Percentiles rank a stretch among this genome's conserved stretches.
Conservation (phyloP, 805 yeast species). For the Wickerhamomyces hampshirensis region DNA sequence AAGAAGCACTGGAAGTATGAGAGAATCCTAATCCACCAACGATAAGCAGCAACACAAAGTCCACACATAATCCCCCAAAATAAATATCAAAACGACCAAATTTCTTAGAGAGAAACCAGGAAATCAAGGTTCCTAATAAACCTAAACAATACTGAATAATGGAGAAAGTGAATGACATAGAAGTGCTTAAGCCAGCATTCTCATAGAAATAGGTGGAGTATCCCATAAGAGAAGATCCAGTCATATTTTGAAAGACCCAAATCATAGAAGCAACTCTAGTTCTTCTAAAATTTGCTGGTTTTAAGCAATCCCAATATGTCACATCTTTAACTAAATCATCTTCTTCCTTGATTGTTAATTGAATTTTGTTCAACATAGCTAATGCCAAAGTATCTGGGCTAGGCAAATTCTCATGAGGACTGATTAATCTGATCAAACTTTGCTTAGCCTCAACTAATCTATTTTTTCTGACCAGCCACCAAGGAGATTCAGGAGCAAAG, state of each 20-base stretch:
- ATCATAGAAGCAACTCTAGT: slow-evolving; percentile 33
- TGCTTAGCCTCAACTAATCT: slow-evolving; percentile 29
- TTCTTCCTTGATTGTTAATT: slow-evolving; percentile 28
- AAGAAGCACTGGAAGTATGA: slow-evolving; percentile 10
- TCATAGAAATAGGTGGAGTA: slow-evolving; percentile 45
- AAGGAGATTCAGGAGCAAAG: slow-evolving; percentile 44
- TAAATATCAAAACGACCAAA: slow-evolving; percentile 28
- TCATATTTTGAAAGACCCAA: slow-evolving; percentile 42
- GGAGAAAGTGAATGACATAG: slow-evolving; percentile 37
- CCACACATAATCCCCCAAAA: slow-evolving; percentile 21
- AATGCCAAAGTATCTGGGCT: slow-evolving; percentile 22
- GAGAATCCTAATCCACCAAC: slow-evolving; percentile 26
- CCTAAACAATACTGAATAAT: slow-evolving; percentile 32
- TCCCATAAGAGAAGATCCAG: slow-evolving; percentile 42
- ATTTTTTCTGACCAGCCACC: slow-evolving; percentile 38
- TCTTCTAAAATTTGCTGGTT: slow-evolving; percentile 39
- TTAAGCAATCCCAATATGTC: slow-evolving; percentile 40
- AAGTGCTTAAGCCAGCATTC: slow-evolving; percentile 42
- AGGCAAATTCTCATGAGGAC: slow-evolving; percentile 11
- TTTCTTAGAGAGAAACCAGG: slow-evolving; percentile 29
- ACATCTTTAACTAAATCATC: slow-evolving; percentile 21
- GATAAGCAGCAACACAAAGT: slow-evolving; percentile 15
- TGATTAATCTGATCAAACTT: slow-evolving; percentile 23
- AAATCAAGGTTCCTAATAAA: slow-evolving; percentile 26
- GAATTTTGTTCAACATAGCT: slow-evolving; percentile 29